Evolutionary conservation across 2,329 filamentous ascomycete species (phyloP).

Genomic region (Zymoseptoria ardabiliae): DNA sequence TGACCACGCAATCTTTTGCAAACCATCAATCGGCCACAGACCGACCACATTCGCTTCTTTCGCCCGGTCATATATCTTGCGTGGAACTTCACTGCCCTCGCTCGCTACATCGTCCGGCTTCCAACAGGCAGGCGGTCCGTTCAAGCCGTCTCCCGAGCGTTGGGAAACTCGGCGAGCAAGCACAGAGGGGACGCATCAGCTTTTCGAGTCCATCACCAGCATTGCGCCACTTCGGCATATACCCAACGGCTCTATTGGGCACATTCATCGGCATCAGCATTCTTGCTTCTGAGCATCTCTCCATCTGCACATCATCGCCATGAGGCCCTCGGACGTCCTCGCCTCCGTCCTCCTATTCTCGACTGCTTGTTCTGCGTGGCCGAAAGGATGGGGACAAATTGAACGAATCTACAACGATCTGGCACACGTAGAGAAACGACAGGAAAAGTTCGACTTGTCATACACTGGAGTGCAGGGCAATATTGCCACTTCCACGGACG

Average conservation of each 20-base stretch:
- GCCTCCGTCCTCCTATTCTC: slow-evolving; percentile 27
- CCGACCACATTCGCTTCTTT: neutral
- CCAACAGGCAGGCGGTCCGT: neutral
- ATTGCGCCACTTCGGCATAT: neutral
- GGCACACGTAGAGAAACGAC: slow-evolving; percentile 21
- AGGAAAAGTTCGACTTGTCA: slow-evolving; percentile 20
- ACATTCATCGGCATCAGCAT: neutral
- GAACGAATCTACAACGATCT: slow-evolving; percentile 23
- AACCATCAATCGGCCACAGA: neutral
- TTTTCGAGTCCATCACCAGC: neutral
- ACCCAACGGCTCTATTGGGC: neutral
- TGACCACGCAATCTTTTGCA: neutral
- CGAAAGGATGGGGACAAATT: slow-evolving; percentile 20
- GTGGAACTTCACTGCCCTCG: neutral
- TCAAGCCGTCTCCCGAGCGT: neutral
- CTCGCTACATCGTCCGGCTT: neutral
- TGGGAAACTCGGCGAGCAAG: neutral
- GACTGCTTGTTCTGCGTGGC: slow-evolving; percentile 25
- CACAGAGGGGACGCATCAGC: neutral
- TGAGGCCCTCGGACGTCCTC: slow-evolving; percentile 29
- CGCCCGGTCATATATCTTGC: neutral
- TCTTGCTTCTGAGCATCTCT: neutral
- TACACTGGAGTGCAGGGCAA: slow-evolving; percentile 18
- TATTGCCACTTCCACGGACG: slow-evolving; percentile 17
- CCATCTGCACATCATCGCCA: slow-evolving; percentile 15